These are phyloP conservation scores for Peribolospora kevripleyi DNA, from an alignment of 768 basidiomycete genomes.

Conservation along the genomic window DNA sequence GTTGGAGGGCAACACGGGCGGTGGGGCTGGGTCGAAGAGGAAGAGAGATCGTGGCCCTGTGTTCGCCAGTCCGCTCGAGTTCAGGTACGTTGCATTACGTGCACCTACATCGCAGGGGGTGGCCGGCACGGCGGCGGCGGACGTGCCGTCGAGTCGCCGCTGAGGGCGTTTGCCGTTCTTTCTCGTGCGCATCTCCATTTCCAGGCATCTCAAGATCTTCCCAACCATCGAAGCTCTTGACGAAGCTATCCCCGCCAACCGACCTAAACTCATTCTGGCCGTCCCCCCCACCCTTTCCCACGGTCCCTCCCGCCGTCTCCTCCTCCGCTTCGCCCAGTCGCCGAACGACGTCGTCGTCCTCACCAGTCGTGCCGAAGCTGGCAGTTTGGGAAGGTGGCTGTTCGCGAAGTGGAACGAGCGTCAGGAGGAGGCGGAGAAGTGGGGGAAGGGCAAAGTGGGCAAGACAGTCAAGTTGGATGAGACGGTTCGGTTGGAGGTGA, in stretches of 20 bases:
- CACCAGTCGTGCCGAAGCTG: slow-evolving; percentile 52
- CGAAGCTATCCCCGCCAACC: slow-evolving; percentile 56
- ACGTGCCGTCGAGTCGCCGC: too few species aligned
- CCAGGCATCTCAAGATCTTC: slow-evolving; percentile 79
- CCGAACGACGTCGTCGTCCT: slow-evolving; percentile 70
- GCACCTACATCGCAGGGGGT: too few species aligned
- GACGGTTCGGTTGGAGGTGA: slow-evolving; percentile 38
- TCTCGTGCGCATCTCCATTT: background rate
- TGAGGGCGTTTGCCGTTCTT: background rate
- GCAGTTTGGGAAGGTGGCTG: slow-evolving; percentile 49
- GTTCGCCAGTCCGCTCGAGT: slow-evolving; percentile 29
- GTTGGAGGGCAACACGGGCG: too few species aligned
- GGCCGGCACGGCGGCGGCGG: too few species aligned
- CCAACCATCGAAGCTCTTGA: slow-evolving; percentile 53
- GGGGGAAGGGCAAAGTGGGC: slow-evolving; percentile 77
- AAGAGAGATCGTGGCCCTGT: slow-evolving; percentile 30
- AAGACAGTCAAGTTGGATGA: slow-evolving; percentile 61
- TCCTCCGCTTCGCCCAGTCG: slow-evolving; percentile 52
- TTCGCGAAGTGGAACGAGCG: slow-evolving; percentile 67
- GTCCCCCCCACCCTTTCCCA: slow-evolving; percentile 81
- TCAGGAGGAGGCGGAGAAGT: slow-evolving; percentile 56
- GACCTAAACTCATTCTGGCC: slow-evolving; percentile 80
- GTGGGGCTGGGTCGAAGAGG: slow-evolving; percentile 22
- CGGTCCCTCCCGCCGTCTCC: slow-evolving; percentile 65
- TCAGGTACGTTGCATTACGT: slow-evolving; percentile 33